phyloP scores from a whole-genome alignment of 257 asterid genomes.

The Fraxinus excelsior region DNA sequence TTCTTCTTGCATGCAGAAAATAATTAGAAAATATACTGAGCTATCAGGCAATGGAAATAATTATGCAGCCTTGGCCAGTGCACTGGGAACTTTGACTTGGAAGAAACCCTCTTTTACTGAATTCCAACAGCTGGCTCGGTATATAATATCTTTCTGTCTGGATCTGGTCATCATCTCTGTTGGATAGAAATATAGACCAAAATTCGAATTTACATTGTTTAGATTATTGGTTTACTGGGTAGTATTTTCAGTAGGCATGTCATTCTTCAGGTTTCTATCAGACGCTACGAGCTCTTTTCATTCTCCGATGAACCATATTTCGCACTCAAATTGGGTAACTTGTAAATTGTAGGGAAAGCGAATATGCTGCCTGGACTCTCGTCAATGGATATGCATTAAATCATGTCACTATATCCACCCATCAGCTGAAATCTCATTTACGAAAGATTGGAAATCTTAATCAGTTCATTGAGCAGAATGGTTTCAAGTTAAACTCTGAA shows the following conservation, averaged over 20 bases:
- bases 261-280: background rate
- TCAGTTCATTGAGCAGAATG: slow-evolving; percentile 77
- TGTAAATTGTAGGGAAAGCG: slow-evolving; percentile 75
- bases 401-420: slow-evolving; percentile 85
- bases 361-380: slow-evolving; percentile 97
- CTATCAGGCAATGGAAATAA: slow-evolving; percentile 57
- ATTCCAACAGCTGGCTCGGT: slow-evolving; percentile 80
- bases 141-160: slow-evolving; percentile 4
- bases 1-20: slow-evolving; percentile 52
- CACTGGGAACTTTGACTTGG: slow-evolving; percentile 89
- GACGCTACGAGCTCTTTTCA: background rate
- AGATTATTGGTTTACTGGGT: background rate
- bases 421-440: slow-evolving; percentile 71
- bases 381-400: slow-evolving; percentile 87
- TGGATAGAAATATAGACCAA: background rate
- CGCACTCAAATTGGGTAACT: slow-evolving; percentile 7
- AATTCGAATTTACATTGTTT: background rate
- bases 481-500: slow-evolving; percentile 84
- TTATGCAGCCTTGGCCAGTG: slow-evolving; percentile 84
- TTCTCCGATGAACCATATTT: background rate
- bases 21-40: slow-evolving; percentile 66
- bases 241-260: background rate
- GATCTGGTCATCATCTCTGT: background rate
- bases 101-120: slow-evolving; percentile 75
- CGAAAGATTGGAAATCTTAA: slow-evolving; percentile 56